Evolutionary conservation across 2,329 filamentous ascomycete species (phyloP), one percentile per base, ranked within the genome.

Genomic region (Aureobasidium lini): DNA sequence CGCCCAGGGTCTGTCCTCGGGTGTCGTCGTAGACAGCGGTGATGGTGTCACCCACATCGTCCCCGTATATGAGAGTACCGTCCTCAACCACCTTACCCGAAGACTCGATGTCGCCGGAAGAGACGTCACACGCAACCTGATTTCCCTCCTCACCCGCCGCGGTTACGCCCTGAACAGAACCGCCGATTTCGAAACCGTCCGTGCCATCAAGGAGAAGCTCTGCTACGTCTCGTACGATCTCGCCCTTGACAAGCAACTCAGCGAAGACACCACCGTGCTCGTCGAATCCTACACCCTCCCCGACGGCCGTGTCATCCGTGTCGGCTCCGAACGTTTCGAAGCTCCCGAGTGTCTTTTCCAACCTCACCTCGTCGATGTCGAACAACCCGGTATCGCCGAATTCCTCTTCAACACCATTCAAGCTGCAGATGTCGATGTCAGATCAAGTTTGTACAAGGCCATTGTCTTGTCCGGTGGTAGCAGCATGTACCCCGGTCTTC

Each of bases 371-470:
- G 93, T 99, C 49, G 94, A 99, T 72, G 95, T 94, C 68, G 94
- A 99, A 71, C 93, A 97, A 71, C 92, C 92, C 1, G 94, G 94
- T 62, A 94, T 99, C 63, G 93, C 90, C 68, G 94, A 99, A 72
- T 92, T 97, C 75, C 81, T 99, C 40, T 99, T 99, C 84, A 96
- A 99, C 79, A 99, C 93, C 18, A 99, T 99, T 70, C 94, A 97
- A 76, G 80, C 89, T 7, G 92, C 94, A 62, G 94, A 97, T 67
- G 91, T 99, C 58, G 94, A 99, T 71, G 91, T 99, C 46, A 87
- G 94, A 64, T 87, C 88, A 56, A 95, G 90, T 63, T 81, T 99
- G 62, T 99, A 94, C 84, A 96, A 96, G 80, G 94, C 94, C 11
- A 93, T 99, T 68, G 94, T 99, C 62, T 82, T 99, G 58, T 96